Percentiles rank a stretch among this genome's conserved stretches.
These are phyloP conservation scores for Microglena sp. DNA, from an alignment of 139 green algal species.

Conservation along the genomic window DNA sequence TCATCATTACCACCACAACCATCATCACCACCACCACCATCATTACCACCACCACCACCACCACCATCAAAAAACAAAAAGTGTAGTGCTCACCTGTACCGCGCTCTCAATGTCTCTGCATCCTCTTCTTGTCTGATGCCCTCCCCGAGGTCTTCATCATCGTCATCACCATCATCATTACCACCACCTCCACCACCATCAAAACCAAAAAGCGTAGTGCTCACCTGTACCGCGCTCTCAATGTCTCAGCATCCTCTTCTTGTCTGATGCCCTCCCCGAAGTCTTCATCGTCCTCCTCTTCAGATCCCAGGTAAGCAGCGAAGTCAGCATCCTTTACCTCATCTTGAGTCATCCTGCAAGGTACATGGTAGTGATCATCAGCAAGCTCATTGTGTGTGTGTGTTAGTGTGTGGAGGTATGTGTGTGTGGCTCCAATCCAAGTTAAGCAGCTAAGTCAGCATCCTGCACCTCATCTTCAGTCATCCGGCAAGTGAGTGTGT, in stretches of 20 bases:
- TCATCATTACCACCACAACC: too few relatives aligned
- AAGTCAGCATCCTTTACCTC: conserved; percentile 87
- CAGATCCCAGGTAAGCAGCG: conserved; percentile 54
- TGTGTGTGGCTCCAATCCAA: too few relatives aligned
- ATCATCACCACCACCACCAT: too few relatives aligned
- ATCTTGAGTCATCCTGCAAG: conserved; percentile 58
- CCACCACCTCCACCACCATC: too few relatives aligned
- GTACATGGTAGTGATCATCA: not conserved
- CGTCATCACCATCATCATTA: not conserved
- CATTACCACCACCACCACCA: too few relatives aligned
- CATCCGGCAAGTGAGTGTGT: too few relatives aligned
- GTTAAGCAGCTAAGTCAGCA: too few relatives aligned
- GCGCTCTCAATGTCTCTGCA: conserved; percentile 1
- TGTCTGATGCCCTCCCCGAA: not conserved
- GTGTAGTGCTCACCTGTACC: conserved; percentile 1
- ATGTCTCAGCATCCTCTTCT: conserved; percentile 22
- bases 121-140: conserved; percentile 6
- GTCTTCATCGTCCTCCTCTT: conserved; percentile 30
- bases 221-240: conserved; percentile 30
- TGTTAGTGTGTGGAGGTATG: too few relatives aligned
- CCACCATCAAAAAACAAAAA: too few relatives aligned
- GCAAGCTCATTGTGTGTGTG: too few relatives aligned
- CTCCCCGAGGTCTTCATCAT: not conserved
- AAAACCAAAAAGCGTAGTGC: not conserved
- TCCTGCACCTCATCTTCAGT: too few relatives aligned